Evolutionary conservation across 1,284 basidiomycete species (phyloP), one percentile per base, ranked within the genome.

Genomic region (Athelia psychrophila): DNA sequence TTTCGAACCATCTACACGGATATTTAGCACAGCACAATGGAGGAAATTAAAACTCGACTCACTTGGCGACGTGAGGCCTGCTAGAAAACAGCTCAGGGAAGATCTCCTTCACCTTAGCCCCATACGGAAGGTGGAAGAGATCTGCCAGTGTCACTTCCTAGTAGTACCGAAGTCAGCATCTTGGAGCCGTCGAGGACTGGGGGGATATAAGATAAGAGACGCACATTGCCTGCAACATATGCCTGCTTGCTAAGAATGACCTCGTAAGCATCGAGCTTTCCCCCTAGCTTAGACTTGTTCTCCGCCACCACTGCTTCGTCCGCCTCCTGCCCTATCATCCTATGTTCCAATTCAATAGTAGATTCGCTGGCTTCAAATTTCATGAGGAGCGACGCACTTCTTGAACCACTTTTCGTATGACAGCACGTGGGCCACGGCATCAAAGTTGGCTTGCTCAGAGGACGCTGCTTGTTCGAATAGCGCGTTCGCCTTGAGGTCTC

Each of bases 91-190:
- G 10, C 12, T 42, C 35, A 45, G 36, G 20, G 25, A n/a, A 16
- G 32, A 30, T 10, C 42, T 47, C 47, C 46, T 46, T 51, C 76
- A 57, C 74, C 71, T 24, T 78, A 71, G 51, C 77, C 78, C 57
- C 57, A 25, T 53, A 54, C n/a, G 62, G 56, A 49, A 64, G 52
- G 49, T 61, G 59, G 46, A 54, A 60, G 4, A 64, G 47, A 36
- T 64, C 62, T 3, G 56, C 59, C 9, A 62, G 45, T 10, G 58
- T 62, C 36, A 60, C 25, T 49, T 58, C 58, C 62, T 63, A 47
- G 6, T 30, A n/a, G n/a, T n/a, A n/a, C 27, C 27, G 27, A 30
- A 30, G 13, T 30, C 5, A n/a, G n/a, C n/a, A n/a, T n/a, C n/a
- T n/a, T 30, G 5, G 27, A 6, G 5, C 27, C 5, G 27, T 6